Percentiles rank a stretch among this genome's conserved stretches.
Evolutionary conservation across 2,329 filamentous ascomycete species (phyloP).

Genomic region (Colletotrichum tabaci): DNA sequence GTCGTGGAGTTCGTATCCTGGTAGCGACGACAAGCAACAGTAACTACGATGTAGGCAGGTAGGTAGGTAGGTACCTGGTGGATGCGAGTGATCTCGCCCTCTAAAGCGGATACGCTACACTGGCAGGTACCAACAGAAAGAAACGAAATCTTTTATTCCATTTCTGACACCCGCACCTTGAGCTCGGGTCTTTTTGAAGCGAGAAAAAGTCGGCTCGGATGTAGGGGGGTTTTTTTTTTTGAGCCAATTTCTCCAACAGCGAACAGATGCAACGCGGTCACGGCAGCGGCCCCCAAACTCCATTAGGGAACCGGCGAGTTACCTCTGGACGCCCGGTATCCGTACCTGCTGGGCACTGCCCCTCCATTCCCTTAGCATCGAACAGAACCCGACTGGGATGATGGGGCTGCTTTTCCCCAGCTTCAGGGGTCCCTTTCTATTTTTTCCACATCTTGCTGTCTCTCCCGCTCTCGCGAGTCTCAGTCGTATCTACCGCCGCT

Average conservation of each 20-base stretch:
- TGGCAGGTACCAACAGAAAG: neutral
- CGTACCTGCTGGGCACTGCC: neutral
- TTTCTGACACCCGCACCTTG: too few relatives aligned
- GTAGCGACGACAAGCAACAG: conserved; percentile 3
- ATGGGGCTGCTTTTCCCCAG: neutral
- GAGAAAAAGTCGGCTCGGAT: conserved; percentile 9
- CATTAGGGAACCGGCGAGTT: conserved; percentile 15
- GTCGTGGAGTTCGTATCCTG: conserved; percentile 9
- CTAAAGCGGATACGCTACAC: neutral
- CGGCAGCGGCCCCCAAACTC: conserved; percentile 6
- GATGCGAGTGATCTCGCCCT: conserved; percentile 24
- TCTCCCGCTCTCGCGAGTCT: neutral
- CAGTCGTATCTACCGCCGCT: neutral
- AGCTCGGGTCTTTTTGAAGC: conserved; percentile 3
- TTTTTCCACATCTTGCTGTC: neutral
- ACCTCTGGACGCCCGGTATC: neutral
- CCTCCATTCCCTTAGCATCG: neutral
- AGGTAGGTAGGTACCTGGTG: neutral
- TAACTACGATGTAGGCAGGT: neutral
- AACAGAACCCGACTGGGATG: conserved; percentile 4
- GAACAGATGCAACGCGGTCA: conserved; percentile 18
- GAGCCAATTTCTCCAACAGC: conserved; percentile 10
- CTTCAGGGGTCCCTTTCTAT: conserved; percentile 17
- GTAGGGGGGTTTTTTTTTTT: neutral
- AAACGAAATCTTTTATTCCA: conserved; percentile 2